A percentile compares a stretch with the other conserved stretches of the same genome.
Conservation (phyloP, 441 rosid species). For the Bocquillonia castaneifolia region DNA sequence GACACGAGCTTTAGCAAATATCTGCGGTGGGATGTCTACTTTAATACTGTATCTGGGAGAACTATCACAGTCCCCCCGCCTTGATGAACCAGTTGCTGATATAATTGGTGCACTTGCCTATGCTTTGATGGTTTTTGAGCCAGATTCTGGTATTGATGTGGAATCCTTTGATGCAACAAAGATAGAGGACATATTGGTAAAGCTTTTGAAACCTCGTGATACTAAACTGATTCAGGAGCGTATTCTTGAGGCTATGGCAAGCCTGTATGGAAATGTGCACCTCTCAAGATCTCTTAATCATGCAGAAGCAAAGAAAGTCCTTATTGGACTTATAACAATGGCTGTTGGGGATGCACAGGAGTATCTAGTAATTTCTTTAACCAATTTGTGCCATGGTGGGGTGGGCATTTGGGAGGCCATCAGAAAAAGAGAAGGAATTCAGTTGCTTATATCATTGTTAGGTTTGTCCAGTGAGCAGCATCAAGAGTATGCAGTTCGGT, state of each 20-base stretch:
- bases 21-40: conserved; percentile 73
- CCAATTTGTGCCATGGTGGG: conserved; percentile 48
- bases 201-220: conserved; percentile 64
- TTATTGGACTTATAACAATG: conserved; percentile 66
- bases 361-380: conserved; percentile 51
- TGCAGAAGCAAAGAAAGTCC: conserved; percentile 69
- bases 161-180: conserved; percentile 50
- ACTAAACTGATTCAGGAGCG: conserved; percentile 72
- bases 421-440: conserved; percentile 78
- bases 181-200: conserved; percentile 58
- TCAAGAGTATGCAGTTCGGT: conserved; percentile 67
- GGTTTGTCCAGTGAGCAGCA: conserved; percentile 84
- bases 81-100: conserved; percentile 72
- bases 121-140: conserved; percentile 68
- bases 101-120: conserved; percentile 82
- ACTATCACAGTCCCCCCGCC: conserved; percentile 64
- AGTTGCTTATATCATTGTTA: conserved; percentile 62
- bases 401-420: conserved; percentile 74
- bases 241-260: conserved; percentile 82
- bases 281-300: conserved; percentile 46
- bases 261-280: conserved; percentile 63
- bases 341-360: conserved; percentile 57
- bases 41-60: conserved; percentile 65
- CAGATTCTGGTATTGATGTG: conserved; percentile 32
- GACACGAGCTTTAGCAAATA: conserved; percentile 69